phyloP scores from a whole-genome alignment of 2,329 filamentous ascomycete species.

The Paecilomyces sp. region DNA sequence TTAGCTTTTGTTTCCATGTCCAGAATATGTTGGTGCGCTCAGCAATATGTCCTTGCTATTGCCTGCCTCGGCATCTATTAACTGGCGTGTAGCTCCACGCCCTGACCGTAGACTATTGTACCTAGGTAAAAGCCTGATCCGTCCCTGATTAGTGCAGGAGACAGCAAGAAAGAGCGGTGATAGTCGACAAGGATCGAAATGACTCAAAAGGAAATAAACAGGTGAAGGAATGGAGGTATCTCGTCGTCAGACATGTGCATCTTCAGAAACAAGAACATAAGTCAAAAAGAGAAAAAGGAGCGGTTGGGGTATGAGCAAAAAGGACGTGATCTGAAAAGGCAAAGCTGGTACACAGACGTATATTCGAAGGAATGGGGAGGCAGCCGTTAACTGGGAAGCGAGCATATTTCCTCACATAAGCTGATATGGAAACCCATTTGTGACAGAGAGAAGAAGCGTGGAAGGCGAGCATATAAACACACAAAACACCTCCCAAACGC shows the following conservation, averaged over 20 bases:
- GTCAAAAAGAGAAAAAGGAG: background rate
- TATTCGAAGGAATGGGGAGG: background rate
- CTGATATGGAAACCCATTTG: background rate
- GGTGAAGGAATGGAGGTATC: background rate
- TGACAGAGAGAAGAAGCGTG: background rate
- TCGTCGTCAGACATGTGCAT: background rate
- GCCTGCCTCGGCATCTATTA: background rate
- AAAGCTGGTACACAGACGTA: background rate
- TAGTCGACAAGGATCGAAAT: background rate
- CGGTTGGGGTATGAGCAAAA: background rate
- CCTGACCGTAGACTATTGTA: background rate
- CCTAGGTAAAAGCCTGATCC: background rate
- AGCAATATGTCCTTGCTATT: background rate
- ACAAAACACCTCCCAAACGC: conserved; percentile 26
- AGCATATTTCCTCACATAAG: background rate
- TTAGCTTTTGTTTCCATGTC: background rate
- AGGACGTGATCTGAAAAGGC: background rate
- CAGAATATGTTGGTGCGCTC: background rate
- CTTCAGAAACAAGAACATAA: background rate
- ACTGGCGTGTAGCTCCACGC: background rate
- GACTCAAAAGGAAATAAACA: background rate
- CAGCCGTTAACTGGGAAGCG: background rate
- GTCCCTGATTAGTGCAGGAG: background rate
- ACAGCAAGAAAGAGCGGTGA: background rate
- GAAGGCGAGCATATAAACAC: background rate